Evolutionary conservation across 139 green algal species (phyloP), one percentile per base, ranked within the genome.

Genomic region (Chara braunii): DNA sequence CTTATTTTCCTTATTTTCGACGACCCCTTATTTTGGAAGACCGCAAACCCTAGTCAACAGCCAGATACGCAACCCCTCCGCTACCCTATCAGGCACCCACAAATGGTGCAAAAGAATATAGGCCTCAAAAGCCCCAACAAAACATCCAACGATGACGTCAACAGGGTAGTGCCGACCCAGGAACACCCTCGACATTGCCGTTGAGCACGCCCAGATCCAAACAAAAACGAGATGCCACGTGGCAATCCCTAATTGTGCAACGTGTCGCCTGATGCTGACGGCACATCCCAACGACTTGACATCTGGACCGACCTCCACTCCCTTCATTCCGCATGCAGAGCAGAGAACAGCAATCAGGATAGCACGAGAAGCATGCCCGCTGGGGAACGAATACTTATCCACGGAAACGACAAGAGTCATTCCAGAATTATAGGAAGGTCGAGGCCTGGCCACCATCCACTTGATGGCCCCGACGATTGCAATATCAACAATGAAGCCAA

Each of bases 301-400:
- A 30, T 8, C 14, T 8, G 6, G 8, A 7, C 35, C 45, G 8
- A 30, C 33, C 5, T 8, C 14, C 8, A 55, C 6, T 5, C 5
- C 35, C 8, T 5, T 31, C 45, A 40, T 55, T 6, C 33, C 29
- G 33, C 8, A 63, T 36, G 29, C 40, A 26, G 28, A 68, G n/a
- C n/a, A 35, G 14, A 68, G 50, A 3, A 50, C 30, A 24, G 59
- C 28, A 37, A 68, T 65, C 14, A 68, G n/a, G 9, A 68, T 29
- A 11, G 59, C 59, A 18, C 59, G 43, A 1, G 59, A 68, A 12
- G 59, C 44, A 37, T 68, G 59, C 9, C 59, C 59, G 45, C 59
- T 68, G 18, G 59, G 59, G 50, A 68, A 68, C 26, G 59, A 68
- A 24, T 24, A 68, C 18, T 66, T 35, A 66, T 68, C 59, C 7